These are phyloP conservation scores for Aschersonia sp. DNA, from an alignment of 2,329 filamentous ascomycete species.

Conservation along the genomic window DNA sequence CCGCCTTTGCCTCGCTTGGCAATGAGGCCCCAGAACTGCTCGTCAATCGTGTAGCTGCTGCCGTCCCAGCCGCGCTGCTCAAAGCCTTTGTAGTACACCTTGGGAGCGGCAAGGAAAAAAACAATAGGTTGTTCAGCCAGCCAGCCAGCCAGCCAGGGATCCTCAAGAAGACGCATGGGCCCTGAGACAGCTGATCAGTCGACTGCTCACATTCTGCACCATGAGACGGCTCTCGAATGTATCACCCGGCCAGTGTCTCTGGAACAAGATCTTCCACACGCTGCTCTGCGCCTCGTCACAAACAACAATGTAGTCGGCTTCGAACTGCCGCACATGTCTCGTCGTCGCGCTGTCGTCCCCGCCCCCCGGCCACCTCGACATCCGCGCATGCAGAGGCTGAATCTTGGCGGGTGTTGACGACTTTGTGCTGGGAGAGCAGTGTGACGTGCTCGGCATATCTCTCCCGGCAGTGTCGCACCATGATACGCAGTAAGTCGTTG, in stretches of 20 bases:
- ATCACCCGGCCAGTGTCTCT: conserved; percentile 26
- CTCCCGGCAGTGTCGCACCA: conserved; percentile 21
- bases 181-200: not conserved
- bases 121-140: not conserved
- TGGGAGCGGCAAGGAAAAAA: not conserved
- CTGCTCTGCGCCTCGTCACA: conserved; percentile 30
- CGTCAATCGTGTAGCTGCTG: conserved; percentile 36
- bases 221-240: conserved; percentile 35
- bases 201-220: conserved; percentile 29
- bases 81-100: conserved; percentile 29
- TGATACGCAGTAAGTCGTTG: conserved; percentile 23
- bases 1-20: conserved; percentile 32
- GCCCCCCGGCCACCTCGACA: conserved; percentile 9
- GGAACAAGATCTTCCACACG: conserved; percentile 23
- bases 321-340: conserved; percentile 5
- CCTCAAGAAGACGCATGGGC: too few species aligned
- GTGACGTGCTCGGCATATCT: conserved; percentile 14
- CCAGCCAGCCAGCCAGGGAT: not conserved
- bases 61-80: conserved; percentile 26
- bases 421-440: conserved; percentile 24
- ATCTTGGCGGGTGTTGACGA: conserved; percentile 21
- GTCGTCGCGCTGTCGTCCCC: conserved; percentile 4
- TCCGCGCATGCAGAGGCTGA: conserved; percentile 14
- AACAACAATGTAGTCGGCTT: conserved; percentile 27
- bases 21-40: conserved; percentile 37